Evolutionary conservation across 1,284 basidiomycete genomes (phyloP).

Genomic region (Malassezia obtusa): DNA sequence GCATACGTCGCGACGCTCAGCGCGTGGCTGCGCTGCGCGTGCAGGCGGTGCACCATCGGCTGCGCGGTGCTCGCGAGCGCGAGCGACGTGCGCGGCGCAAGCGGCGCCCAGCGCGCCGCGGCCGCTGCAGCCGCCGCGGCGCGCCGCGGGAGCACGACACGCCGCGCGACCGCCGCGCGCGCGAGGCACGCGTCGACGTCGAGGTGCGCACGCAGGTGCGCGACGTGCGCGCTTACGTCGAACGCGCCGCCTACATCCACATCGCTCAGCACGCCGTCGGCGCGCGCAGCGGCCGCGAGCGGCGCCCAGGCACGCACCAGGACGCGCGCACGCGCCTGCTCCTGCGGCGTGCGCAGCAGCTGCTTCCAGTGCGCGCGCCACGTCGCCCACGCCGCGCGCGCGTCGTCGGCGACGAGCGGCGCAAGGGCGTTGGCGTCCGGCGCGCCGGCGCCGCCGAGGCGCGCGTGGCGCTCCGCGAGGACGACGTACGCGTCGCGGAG

Average conservation of each 20-base stretch:
- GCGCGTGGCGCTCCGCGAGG: constrained; percentile 63
- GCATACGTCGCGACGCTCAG: neutral
- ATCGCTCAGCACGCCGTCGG: constrained; percentile 61
- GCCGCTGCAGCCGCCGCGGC: constrained; percentile 13
- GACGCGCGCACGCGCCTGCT: constrained; percentile 64
- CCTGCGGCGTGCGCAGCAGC: constrained; percentile 59
- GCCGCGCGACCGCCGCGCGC: constrained; percentile 18
- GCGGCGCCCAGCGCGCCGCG: constrained; percentile 22
- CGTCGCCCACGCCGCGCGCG: constrained; percentile 53
- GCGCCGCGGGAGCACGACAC: constrained; percentile 19
- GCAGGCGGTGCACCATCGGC: constrained; percentile 17
- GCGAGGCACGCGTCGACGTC: constrained; percentile 59
- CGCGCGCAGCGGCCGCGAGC: constrained; percentile 64
- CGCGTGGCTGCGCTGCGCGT: constrained; percentile 17
- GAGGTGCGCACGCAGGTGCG: constrained; percentile 66
- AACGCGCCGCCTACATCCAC: constrained; percentile 64
- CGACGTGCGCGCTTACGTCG: constrained; percentile 63
- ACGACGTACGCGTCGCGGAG: constrained; percentile 72
- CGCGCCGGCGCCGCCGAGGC: constrained; percentile 28
- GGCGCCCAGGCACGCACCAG: constrained; percentile 72
- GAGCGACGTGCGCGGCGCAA: constrained; percentile 11
- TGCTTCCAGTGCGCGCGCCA: constrained; percentile 53
- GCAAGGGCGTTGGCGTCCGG: constrained; percentile 63
- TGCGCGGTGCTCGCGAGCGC: constrained; percentile 3
- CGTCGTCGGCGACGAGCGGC: constrained; percentile 58